A percentile compares a stretch with the other conserved stretches of the same genome.
These are phyloP conservation scores for Rhizoctonia solani DNA, from an alignment of 1,284 basidiomycete genomes.

Conservation along the genomic window DNA sequence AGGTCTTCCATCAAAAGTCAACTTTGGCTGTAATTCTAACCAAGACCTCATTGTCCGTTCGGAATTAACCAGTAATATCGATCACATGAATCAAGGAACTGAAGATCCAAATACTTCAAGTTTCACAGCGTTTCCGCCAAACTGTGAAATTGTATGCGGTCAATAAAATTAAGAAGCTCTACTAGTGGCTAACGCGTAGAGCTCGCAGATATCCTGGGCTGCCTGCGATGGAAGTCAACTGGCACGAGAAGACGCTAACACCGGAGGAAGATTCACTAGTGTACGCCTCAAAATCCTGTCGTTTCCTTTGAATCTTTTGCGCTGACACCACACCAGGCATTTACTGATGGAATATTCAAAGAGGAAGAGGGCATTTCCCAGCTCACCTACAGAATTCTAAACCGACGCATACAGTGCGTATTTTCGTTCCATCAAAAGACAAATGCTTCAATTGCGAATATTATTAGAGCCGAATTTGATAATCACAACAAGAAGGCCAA, in stretches of 20 bases:
- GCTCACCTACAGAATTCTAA: constrained; percentile 3
- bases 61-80: too few species aligned
- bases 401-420: constrained; percentile 4
- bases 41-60: too few species aligned
- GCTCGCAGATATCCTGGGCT: constrained; percentile 10
- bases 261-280: constrained; percentile 13
- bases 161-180: background rate
- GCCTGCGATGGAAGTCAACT: constrained; percentile 3
- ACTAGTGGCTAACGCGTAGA: background rate
- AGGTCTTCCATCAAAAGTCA: constrained; percentile 3
- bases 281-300: background rate
- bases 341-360: background rate
- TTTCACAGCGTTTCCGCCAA: constrained; percentile 1
- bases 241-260: constrained; percentile 8
- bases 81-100: too few species aligned
- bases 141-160: constrained; percentile 6
- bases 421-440: background rate
- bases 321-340: background rate
- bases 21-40: background rate
- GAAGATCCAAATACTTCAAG: too few species aligned
- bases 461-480: background rate
- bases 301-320: background rate
- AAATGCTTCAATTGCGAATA: background rate
- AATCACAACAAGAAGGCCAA: background rate
- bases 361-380: background rate